Conservation (phyloP, 148 eudicot species). For the Linanthus parryae region DNA sequence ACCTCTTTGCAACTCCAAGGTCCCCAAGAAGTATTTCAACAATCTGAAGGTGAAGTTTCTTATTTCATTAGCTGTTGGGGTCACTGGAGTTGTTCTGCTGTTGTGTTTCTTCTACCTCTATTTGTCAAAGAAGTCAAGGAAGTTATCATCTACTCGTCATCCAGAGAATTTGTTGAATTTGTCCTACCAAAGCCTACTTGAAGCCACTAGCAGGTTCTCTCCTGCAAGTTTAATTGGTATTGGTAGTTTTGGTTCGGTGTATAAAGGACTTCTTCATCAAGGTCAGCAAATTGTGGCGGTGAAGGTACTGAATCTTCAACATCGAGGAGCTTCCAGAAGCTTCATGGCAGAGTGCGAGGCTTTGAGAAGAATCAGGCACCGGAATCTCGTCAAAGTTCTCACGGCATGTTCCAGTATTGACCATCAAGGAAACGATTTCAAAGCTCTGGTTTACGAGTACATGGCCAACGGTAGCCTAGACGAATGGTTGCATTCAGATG, state of each 20-base stretch:
- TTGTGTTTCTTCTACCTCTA: too few species aligned
- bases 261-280: not conserved
- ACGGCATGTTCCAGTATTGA: not conserved
- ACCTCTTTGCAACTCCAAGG: conserved; percentile 14
- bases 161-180: not conserved
- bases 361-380: not conserved
- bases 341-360: not conserved
- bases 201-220: conserved; percentile 8
- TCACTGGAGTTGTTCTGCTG: not conserved
- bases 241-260: not conserved
- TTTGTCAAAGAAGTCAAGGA: not conserved
- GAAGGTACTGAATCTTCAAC: not conserved
- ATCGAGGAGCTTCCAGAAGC: not conserved
- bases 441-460: not conserved
- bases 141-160: not conserved
- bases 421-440: conserved; percentile 3
- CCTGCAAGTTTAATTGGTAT: not conserved
- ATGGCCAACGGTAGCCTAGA: not conserved
- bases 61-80: not conserved
- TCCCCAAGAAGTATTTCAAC: not conserved
- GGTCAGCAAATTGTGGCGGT: not conserved
- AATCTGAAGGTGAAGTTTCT: not conserved
- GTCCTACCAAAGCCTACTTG: too few species aligned
- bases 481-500: not conserved
- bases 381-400: not conserved